Evolutionary conservation across 306 rosid species (phyloP).

Genomic region (Gastrolobium bilobum): DNA sequence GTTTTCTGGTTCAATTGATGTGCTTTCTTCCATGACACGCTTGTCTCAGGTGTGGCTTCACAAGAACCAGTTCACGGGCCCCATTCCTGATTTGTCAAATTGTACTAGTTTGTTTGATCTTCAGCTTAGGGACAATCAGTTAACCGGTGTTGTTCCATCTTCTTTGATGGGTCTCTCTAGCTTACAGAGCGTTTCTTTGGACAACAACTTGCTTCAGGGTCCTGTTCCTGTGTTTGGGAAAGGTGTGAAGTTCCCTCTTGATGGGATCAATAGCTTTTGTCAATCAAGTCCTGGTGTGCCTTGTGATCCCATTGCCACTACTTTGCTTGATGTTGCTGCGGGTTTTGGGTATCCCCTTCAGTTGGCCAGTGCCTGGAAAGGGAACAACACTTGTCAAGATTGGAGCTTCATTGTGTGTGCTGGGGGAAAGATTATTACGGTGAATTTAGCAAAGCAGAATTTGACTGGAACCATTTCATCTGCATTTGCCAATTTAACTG

Average conservation of each 20-base stretch:
- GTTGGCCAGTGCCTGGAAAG: conserved; percentile 63
- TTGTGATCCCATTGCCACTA: conserved; percentile 66
- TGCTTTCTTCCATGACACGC: conserved; percentile 62
- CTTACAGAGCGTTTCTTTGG: conserved; percentile 63
- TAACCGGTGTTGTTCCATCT: conserved; percentile 72
- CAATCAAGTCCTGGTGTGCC: conserved; percentile 33
- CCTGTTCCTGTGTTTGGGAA: conserved; percentile 62
- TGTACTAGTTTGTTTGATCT: conserved; percentile 63
- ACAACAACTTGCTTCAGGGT: conserved; percentile 73
- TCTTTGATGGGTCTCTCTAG: conserved; percentile 54
- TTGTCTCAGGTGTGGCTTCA: conserved; percentile 80
- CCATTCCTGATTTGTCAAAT: conserved; percentile 71
- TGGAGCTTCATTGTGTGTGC: conserved; percentile 65
- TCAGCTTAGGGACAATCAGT: conserved; percentile 74
- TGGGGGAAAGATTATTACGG: conserved; percentile 48
- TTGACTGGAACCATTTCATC: conserved; percentile 74
- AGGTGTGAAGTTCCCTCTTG: conserved; percentile 43
- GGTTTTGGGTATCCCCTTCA: conserved; percentile 61
- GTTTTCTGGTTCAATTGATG: conserved; percentile 62
- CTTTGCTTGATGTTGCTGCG: conserved; percentile 62
- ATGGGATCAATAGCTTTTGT: conserved; percentile 71
- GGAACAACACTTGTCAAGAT: conserved; percentile 54
- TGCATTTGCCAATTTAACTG: conserved; percentile 66
- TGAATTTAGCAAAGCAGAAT: conserved; percentile 57
- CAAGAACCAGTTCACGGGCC: conserved; percentile 68